phyloP scores from a whole-genome alignment of 2,329 filamentous ascomycete genomes.

The Raffaelea arxii region DNA sequence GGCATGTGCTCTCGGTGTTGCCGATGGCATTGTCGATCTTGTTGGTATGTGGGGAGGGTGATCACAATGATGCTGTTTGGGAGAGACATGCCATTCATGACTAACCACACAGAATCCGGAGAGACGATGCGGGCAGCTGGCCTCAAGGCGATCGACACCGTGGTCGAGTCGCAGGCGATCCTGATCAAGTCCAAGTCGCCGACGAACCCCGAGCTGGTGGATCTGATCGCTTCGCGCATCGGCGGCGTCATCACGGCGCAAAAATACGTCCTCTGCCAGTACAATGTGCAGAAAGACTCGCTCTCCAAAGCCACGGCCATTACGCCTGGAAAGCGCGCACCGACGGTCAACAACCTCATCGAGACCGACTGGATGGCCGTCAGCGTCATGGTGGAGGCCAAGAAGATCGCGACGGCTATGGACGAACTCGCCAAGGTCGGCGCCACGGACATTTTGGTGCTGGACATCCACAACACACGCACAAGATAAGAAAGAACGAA shows the following conservation, averaged over 20 bases:
- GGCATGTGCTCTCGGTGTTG: conserved; percentile 88
- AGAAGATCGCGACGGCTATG: conserved; percentile 77
- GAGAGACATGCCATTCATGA: too few relatives aligned
- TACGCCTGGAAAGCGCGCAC: conserved; percentile 87
- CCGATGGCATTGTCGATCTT: conserved; percentile 94
- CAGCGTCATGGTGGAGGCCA: conserved; percentile 85
- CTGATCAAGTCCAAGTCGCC: conserved; percentile 85
- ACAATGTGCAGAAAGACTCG: conserved; percentile 71
- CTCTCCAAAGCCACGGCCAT: conserved; percentile 62
- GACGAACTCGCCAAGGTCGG: conserved; percentile 68
- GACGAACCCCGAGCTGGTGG: conserved; percentile 69
- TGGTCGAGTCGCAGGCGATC: conserved; percentile 78
- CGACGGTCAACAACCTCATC: conserved; percentile 83
- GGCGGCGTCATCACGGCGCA: conserved; percentile 91
- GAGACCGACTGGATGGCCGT: conserved; percentile 92
- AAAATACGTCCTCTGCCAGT: conserved; percentile 88
- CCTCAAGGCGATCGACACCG: conserved; percentile 87
- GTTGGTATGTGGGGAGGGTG: conserved; percentile 88
- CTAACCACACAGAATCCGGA: conserved; percentile 62
- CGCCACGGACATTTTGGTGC: conserved; percentile 75
- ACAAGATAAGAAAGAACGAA: conserved; percentile 15
- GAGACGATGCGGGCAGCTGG: conserved; percentile 97
- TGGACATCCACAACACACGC: conserved; percentile 68
- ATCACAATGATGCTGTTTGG: too few relatives aligned
- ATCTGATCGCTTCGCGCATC: conserved; percentile 79